Evolutionary conservation across 257 asterid genomes (phyloP), one percentile per base, ranked within the genome.

Genomic region (Asclepias syriaca): DNA sequence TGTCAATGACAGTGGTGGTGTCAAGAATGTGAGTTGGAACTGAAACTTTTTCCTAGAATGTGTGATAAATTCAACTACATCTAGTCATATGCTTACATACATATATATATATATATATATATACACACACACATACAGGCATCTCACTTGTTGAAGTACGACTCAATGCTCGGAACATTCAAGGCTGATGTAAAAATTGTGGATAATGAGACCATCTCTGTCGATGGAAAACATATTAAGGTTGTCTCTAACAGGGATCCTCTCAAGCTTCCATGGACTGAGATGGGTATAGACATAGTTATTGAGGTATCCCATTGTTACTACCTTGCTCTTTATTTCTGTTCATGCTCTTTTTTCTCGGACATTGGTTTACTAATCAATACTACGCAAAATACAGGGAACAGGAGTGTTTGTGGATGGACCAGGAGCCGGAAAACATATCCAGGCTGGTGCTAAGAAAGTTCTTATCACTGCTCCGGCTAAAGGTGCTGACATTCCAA

Each of bases 371-470:
- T 29, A 43, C 24, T 39, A 9, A 9, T 54, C 19, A 19, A 24
- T 11, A 39, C 51, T 4, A 40, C 54, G 54, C 70, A 65, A 72
- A 71, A 73, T 64, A 61, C 80, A 90, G 96, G 98, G 98, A 75
- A 93, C 97, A 0, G 97, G 97, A 68, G 98, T 91, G 49, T 93
- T 93, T 6, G 96, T 91, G 59, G 98, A 91, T 70, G 96, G 98
- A 10, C 98, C 98, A 1, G 97, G 98, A 66, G 98, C 98, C 0
- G 97, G 98, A 50, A 90, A 93, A 84, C 98, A 93, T 77, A 84
- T 93, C 88, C 97, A 90, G 83, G 98, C 97, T 6, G 98, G 98
- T 58, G 98, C 97, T 29, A 89, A 90, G 90, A 93, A 93, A 85
- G 98, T 93, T 59, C 82, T 93, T 63, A 93, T 93, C 76, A 93